These are phyloP conservation scores for Atalantia buxifolia DNA, from an alignment of 345 rosid genomes.

Conservation along the genomic window DNA sequence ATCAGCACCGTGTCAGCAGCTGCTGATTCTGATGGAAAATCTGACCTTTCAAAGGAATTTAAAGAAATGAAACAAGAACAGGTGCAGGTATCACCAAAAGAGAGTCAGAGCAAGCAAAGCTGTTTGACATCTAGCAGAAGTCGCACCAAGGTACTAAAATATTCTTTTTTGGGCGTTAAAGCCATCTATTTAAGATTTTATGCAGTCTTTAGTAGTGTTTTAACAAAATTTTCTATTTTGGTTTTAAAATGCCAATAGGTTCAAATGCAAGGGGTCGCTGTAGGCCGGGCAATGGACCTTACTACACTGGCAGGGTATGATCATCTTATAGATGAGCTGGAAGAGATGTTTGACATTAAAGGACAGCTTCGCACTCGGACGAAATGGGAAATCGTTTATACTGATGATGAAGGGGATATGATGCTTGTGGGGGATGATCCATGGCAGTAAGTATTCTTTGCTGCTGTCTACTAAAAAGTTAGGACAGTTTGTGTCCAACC, in stretches of 20 bases:
- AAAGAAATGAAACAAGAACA: conserved; percentile 57
- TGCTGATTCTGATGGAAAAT: conserved; percentile 51
- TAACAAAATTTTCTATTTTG: neutral
- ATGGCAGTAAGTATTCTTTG: conserved; percentile 66
- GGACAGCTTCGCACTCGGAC: conserved; percentile 57
- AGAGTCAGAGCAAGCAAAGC: conserved; percentile 58
- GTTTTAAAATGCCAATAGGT: conserved; percentile 43
- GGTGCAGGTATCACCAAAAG: conserved; percentile 47
- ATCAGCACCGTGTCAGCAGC: conserved; percentile 16
- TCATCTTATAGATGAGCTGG: conserved; percentile 71
- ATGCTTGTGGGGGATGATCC: conserved; percentile 98
- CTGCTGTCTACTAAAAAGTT: neutral
- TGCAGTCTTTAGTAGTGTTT: conserved; percentile 1
- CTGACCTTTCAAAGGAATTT: conserved; percentile 42
- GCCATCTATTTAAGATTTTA: neutral
- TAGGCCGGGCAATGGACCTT: conserved; percentile 92
- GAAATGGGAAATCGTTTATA: conserved; percentile 86
- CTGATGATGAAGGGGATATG: conserved; percentile 92
- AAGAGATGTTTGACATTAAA: conserved; percentile 72
- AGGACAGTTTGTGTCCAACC: too few species aligned
- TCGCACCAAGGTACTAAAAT: conserved; percentile 61
- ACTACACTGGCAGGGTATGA: conserved; percentile 54
- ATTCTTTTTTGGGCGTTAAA: neutral
- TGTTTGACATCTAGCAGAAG: conserved; percentile 52
- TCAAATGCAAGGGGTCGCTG: conserved; percentile 86